Evolutionary conservation across 2,329 filamentous ascomycete genomes (phyloP).

Genomic region (Coniella vitis): DNA sequence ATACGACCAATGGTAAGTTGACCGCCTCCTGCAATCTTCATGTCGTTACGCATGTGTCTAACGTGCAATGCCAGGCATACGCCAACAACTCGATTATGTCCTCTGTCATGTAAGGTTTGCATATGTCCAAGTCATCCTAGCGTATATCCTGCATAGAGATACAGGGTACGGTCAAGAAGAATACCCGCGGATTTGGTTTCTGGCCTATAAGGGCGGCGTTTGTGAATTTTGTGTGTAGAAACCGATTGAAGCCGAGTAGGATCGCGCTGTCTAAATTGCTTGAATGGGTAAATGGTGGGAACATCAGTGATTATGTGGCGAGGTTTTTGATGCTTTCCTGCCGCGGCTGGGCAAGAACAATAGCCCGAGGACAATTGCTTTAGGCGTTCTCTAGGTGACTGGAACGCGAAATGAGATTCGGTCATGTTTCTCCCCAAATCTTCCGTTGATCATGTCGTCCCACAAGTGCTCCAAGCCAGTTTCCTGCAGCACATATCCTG

Average conservation of each 20-base stretch:
- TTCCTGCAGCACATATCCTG: constrained; percentile 49
- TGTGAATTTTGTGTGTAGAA: constrained; percentile 7
- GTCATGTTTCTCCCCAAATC: constrained; percentile 35
- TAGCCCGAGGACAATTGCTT: constrained; percentile 7
- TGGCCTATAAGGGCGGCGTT: constrained; percentile 11
- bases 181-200: constrained; percentile 15
- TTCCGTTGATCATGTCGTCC: constrained; percentile 39
- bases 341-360: background rate
- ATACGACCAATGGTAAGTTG: constrained; percentile 77
- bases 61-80: constrained; percentile 56
- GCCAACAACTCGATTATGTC: constrained; percentile 77
- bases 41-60: background rate
- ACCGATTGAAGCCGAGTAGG: background rate
- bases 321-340: background rate
- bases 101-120: constrained; percentile 56
- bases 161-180: constrained; percentile 12
- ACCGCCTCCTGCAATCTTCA: background rate
- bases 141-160: constrained; percentile 11
- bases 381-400: background rate
- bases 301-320: no score
- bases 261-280: no score
- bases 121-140: constrained; percentile 6
- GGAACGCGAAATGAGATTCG: background rate
- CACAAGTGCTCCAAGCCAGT: constrained; percentile 57
- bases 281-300: no score